phyloP scores from a whole-genome alignment of 164 flowering plant genomes.

The Kalanchoe fedtschenkoi region DNA sequence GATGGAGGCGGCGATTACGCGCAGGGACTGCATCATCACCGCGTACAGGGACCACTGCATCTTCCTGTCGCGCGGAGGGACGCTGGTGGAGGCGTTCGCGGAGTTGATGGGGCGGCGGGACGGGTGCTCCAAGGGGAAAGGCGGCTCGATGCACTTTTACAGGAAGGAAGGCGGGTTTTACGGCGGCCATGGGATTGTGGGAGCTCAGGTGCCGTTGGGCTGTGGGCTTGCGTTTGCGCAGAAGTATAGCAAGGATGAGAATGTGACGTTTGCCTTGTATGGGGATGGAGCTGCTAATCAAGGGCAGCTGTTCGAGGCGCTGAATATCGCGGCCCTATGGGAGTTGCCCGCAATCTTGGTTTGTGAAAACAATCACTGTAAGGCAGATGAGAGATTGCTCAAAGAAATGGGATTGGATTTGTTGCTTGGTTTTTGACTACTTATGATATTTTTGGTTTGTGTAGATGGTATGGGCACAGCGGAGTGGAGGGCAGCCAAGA shows the following conservation, averaged over 20 bases:
- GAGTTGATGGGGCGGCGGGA: slow-evolving; percentile 78
- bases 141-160: slow-evolving; percentile 97
- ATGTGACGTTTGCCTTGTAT: slow-evolving; percentile 67
- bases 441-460: slow-evolving; percentile 4
- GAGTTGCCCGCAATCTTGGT: slow-evolving; percentile 90
- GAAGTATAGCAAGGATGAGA: slow-evolving; percentile 71
- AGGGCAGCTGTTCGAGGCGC: slow-evolving; percentile 95
- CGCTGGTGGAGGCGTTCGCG: slow-evolving; percentile 50
- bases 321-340: slow-evolving; percentile 89
- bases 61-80: slow-evolving; percentile 73
- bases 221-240: slow-evolving; percentile 82
- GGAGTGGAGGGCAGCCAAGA: slow-evolving; percentile 97
- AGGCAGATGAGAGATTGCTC: not conserved
- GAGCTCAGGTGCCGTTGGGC: slow-evolving; percentile 91
- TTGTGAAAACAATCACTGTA: slow-evolving; percentile 98
- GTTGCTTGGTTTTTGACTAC: not conserved
- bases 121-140: slow-evolving; percentile 87
- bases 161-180: slow-evolving; percentile 72
- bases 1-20: slow-evolving; percentile 91
- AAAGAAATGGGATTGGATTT: not conserved
- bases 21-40: slow-evolving; percentile 72
- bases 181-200: slow-evolving; percentile 98
- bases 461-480: slow-evolving; percentile 99
- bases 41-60: slow-evolving; percentile 92
- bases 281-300: slow-evolving; percentile 99